Evolutionary conservation across 306 rosid species (phyloP).

Genomic region (Potentilla sterilis): DNA sequence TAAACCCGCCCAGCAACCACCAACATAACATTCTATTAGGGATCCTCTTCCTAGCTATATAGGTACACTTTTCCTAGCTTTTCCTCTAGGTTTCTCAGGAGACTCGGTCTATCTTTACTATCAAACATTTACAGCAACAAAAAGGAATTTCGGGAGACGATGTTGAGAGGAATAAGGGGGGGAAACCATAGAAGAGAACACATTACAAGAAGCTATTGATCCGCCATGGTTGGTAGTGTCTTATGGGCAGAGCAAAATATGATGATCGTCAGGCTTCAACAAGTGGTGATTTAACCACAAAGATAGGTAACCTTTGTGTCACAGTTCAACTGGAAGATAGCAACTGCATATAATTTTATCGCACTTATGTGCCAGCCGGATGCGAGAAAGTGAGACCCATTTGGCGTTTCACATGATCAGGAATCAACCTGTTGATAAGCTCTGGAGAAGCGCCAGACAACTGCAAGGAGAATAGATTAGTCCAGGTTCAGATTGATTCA

Average conservation of each 20-base stretch:
- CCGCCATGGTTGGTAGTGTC: conserved; percentile 31
- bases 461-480: conserved; percentile 40
- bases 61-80: conserved; percentile 50
- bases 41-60: conserved; percentile 59
- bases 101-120: conserved; percentile 58
- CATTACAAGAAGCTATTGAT: conserved; percentile 51
- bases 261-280: conserved; percentile 40
- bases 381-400: conserved; percentile 58
- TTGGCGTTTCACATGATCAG: conserved; percentile 86
- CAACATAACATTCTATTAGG: conserved; percentile 44
- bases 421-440: conserved; percentile 77
- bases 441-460: conserved; percentile 75
- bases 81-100: conserved; percentile 54
- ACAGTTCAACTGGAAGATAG: conserved; percentile 47
- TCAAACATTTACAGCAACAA: conserved; percentile 65
- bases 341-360: conserved; percentile 25
- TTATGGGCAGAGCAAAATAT: conserved; percentile 40
- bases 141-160: conserved; percentile 29
- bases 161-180: conserved; percentile 28
- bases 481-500: background rate
- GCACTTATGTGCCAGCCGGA: conserved; percentile 54
- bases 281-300: conserved; percentile 52
- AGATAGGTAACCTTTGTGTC: conserved; percentile 43
- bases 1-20: conserved; percentile 51
- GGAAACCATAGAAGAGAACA: conserved; percentile 38